These are phyloP conservation scores for Somion occarium DNA, from an alignment of 1,284 basidiomycete genomes.

Conservation along the genomic window DNA sequence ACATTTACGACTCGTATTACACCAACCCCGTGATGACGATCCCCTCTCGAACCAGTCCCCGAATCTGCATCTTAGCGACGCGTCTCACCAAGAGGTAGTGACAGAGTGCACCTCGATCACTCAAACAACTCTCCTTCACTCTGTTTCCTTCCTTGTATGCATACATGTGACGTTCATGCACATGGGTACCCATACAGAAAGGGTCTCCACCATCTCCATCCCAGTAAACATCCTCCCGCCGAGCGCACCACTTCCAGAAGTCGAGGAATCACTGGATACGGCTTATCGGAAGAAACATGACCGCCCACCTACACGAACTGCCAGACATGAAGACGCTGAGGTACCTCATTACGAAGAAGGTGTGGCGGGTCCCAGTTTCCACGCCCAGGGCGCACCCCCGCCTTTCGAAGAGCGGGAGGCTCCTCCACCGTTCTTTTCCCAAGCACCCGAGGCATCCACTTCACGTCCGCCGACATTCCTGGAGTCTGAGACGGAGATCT, in stretches of 20 bases:
- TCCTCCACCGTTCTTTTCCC: conserved; percentile 70
- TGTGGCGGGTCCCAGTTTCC: conserved; percentile 68
- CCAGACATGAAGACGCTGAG: conserved; percentile 57
- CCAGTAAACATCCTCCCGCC: conserved; percentile 69
- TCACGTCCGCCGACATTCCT: conserved; percentile 68
- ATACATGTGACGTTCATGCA: conserved; percentile 69
- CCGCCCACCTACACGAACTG: conserved; percentile 64
- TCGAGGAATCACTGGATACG: conserved; percentile 60
- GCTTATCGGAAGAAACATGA: conserved; percentile 85
- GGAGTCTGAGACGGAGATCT: conserved; percentile 70
- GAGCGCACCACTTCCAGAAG: conserved; percentile 68
- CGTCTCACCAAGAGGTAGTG: conserved; percentile 45
- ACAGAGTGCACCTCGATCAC: conserved; percentile 69
- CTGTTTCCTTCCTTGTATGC: conserved; percentile 61
- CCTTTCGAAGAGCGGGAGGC: conserved; percentile 80
- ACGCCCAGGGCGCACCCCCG: conserved; percentile 59
- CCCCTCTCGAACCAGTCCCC: conserved; percentile 41
- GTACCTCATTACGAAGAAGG: conserved; percentile 61
- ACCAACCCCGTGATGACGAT: conserved; percentile 38
- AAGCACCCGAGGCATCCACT: conserved; percentile 51
- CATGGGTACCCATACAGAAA: conserved; percentile 58
- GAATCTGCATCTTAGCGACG: conserved; percentile 38
- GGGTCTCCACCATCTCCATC: conserved; percentile 52
- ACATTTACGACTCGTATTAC: conserved; percentile 66
- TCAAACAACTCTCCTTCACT: conserved; percentile 69